Percentiles rank a stretch among this genome's conserved stretches.
These are phyloP conservation scores for Nadsonia starkeyi-henricii DNA, from an alignment of 1,139 yeast genomes.

Conservation along the genomic window DNA sequence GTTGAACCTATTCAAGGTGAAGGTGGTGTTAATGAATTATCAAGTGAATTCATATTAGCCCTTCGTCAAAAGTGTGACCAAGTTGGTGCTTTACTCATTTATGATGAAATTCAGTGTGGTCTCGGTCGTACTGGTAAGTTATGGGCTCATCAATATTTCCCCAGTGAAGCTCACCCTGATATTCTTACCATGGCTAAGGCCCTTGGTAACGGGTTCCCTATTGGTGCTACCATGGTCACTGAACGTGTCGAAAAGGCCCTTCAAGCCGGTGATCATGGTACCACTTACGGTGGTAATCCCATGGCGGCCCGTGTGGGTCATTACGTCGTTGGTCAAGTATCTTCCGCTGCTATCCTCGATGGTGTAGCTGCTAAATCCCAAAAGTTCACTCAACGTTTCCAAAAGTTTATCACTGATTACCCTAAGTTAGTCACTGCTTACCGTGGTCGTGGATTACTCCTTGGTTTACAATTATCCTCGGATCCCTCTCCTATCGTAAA, in stretches of 20 bases:
- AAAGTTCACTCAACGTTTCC: constrained; percentile 42
- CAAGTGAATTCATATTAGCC: constrained; percentile 46
- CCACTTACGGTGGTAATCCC: constrained; percentile 97
- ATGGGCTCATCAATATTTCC: constrained; percentile 80
- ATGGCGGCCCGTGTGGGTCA: constrained; percentile 72
- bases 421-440: constrained; percentile 49
- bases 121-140: constrained; percentile 82
- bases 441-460: constrained; percentile 77
- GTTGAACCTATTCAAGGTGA: constrained; percentile 97
- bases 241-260: constrained; percentile 61
- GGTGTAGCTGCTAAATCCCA: constrained; percentile 31
- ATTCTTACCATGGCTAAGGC: constrained; percentile 91
- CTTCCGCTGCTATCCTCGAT: constrained; percentile 44
- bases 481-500: constrained; percentile 55
- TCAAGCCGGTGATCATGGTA: constrained; percentile 91
- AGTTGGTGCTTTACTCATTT: constrained; percentile 64
- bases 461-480: constrained; percentile 64
- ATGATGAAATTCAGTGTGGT: constrained; percentile 96
- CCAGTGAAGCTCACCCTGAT: constrained; percentile 79
- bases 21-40: constrained; percentile 75
- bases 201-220: constrained; percentile 94
- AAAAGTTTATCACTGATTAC: constrained; percentile 37
- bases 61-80: constrained; percentile 56
- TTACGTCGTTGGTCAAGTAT: constrained; percentile 55
- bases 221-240: constrained; percentile 83